These are phyloP conservation scores for Agaricus blazei DNA, from an alignment of 768 basidiomycete species.

Conservation along the genomic window DNA sequence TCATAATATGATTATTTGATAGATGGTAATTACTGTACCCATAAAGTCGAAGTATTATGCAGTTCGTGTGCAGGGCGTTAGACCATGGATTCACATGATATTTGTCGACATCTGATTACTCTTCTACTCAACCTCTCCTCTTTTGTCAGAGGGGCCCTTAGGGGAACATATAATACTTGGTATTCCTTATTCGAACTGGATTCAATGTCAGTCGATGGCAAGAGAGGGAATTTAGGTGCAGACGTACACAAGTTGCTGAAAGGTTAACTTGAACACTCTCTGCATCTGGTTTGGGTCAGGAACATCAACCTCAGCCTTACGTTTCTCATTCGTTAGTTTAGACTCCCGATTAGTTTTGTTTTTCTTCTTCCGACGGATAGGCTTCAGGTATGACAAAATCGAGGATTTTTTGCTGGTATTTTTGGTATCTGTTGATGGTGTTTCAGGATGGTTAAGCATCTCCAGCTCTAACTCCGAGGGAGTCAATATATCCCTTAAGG, in stretches of 20 bases:
- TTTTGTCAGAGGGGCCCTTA: constrained; percentile 56
- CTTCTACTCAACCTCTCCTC: constrained; percentile 43
- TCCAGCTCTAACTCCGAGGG: constrained; percentile 4
- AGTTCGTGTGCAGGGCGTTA: neutral
- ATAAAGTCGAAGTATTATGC: neutral
- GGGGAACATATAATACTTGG: constrained; percentile 81
- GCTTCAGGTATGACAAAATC: neutral
- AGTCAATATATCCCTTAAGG: constrained; percentile 3
- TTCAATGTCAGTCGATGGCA: neutral
- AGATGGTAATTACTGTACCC: neutral
- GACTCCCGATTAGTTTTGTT: neutral
- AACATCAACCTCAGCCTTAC: neutral
- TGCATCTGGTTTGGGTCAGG: neutral
- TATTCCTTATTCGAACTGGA: constrained; percentile 53
- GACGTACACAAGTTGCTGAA: constrained; percentile 5
- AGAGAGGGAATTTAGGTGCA: neutral
- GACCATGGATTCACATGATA: constrained; percentile 1
- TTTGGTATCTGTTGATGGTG: neutral
- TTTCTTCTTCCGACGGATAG: neutral
- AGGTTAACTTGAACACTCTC: constrained; percentile 1
- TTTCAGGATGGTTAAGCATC: neutral
- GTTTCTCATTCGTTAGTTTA: neutral
- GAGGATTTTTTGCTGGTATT: neutral
- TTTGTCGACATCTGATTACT: constrained; percentile 32
- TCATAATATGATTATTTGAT: constrained; percentile 6